Conservation (phyloP, 2,329 filamentous ascomycete species). For the Claviceps quebecensis region DNA sequence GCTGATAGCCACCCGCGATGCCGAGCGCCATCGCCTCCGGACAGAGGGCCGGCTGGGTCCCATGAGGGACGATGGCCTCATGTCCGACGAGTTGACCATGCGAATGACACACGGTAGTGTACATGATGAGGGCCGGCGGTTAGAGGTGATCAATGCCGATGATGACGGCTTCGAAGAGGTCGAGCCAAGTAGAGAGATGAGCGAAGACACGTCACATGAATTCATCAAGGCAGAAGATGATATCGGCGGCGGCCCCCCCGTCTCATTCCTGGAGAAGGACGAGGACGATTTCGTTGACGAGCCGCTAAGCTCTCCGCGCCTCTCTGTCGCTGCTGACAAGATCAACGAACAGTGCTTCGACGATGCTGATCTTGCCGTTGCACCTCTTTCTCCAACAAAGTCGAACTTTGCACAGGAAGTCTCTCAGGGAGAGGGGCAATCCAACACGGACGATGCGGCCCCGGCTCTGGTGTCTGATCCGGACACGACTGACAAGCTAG, state of each 20-base stretch:
- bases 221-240: constrained; percentile 48
- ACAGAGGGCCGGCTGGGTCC: constrained; percentile 54
- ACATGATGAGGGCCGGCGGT: constrained; percentile 48
- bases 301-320: constrained; percentile 52
- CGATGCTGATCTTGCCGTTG: constrained; percentile 42
- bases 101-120: constrained; percentile 31
- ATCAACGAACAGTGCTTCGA: constrained; percentile 37
- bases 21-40: constrained; percentile 67
- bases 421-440: background rate
- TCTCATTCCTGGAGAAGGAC: constrained; percentile 31
- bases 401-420: constrained; percentile 11
- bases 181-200: constrained; percentile 51
- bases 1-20: constrained; percentile 65
- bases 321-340: constrained; percentile 47
- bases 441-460: background rate
- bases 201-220: constrained; percentile 58
- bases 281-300: constrained; percentile 70
- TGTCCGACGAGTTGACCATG: constrained; percentile 48
- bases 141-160: constrained; percentile 67
- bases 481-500: background rate
- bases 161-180: constrained; percentile 95
- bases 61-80: constrained; percentile 24
- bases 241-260: constrained; percentile 19
- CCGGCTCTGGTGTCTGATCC: background rate
- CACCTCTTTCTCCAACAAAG: constrained; percentile 41